Conservation (phyloP, 2,329 filamentous ascomycete genomes). For the Macrophomina pseudophaseolina region DNA sequence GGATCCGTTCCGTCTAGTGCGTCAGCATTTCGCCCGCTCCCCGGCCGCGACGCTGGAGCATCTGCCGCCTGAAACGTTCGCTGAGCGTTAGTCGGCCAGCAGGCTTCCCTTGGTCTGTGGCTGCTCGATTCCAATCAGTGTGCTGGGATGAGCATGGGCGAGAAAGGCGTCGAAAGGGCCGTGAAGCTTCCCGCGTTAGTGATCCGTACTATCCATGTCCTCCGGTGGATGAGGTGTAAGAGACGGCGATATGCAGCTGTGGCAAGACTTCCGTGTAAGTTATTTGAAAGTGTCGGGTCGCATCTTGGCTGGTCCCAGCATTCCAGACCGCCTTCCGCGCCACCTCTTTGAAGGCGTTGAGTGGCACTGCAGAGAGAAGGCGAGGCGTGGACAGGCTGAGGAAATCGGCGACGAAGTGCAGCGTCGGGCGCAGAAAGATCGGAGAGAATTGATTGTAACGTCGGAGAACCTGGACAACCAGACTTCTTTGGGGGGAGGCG, state of each 20-base stretch:
- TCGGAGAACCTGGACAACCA: no score
- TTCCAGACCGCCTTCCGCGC: no score
- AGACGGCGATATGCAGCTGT: neutral
- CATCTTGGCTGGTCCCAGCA: neutral
- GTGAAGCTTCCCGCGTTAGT: conserved; percentile 54
- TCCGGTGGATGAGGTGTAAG: neutral
- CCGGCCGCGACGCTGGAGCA: neutral
- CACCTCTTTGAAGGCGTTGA: no score
- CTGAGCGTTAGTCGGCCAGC: neutral
- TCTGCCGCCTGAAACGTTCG: neutral
- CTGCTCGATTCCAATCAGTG: conserved; percentile 65
- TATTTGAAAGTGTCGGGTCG: neutral
- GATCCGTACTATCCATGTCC: conserved; percentile 56
- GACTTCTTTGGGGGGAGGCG: no score
- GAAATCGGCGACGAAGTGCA: no score
- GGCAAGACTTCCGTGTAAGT: neutral
- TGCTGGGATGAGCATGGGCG: conserved; percentile 53
- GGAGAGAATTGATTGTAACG: no score
- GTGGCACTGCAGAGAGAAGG: no score
- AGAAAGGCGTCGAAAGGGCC: conserved; percentile 48
- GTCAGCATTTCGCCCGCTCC: neutral
- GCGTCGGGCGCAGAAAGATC: no score
- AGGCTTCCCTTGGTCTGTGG: conserved; percentile 33
- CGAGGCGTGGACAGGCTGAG: no score
- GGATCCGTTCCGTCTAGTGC: conserved; percentile 30